Conservation (phyloP, 139 green algal species). For the Astrephomene gubernaculifera region DNA sequence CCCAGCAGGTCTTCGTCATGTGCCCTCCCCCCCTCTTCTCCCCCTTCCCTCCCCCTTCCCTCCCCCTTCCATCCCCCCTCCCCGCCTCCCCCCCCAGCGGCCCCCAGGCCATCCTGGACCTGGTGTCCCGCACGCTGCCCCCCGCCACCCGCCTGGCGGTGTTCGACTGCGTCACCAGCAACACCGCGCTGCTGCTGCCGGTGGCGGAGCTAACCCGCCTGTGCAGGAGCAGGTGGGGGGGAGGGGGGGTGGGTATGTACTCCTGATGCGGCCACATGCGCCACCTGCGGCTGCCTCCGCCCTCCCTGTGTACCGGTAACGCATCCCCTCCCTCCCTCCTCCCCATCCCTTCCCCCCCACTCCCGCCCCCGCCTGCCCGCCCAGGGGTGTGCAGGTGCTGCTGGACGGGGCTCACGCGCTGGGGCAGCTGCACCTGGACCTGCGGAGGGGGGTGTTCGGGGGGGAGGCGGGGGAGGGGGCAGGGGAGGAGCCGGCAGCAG, state of each 20-base stretch:
- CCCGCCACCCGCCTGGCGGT: conserved; percentile 61
- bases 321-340: too few relatives aligned
- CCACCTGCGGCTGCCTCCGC: too few relatives aligned
- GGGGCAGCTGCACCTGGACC: conserved; percentile 62
- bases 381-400: conserved; percentile 72
- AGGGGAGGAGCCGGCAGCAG: not conserved
- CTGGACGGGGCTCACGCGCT: conserved; percentile 75
- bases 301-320: too few relatives aligned
- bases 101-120: conserved; percentile 54
- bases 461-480: not conserved
- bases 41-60: not conserved
- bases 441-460: not conserved
- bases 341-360: not conserved
- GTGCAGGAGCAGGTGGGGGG: conserved; percentile 24
- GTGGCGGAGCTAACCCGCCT: conserved; percentile 62
- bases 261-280: too few relatives aligned
- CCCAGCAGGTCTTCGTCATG: too few relatives aligned
- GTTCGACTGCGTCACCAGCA: conserved; percentile 77
- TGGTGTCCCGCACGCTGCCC: conserved; percentile 61
- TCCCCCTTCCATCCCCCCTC: not conserved
- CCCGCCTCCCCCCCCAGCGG: conserved; percentile 26
- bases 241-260: too few relatives aligned
- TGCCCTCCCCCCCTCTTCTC: not conserved
- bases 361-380: not conserved
- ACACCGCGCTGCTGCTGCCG: conserved; percentile 73